Evolutionary conservation across 192 early-diverging fungal species (phyloP).

Genomic region (Backusella psychrophila): DNA sequence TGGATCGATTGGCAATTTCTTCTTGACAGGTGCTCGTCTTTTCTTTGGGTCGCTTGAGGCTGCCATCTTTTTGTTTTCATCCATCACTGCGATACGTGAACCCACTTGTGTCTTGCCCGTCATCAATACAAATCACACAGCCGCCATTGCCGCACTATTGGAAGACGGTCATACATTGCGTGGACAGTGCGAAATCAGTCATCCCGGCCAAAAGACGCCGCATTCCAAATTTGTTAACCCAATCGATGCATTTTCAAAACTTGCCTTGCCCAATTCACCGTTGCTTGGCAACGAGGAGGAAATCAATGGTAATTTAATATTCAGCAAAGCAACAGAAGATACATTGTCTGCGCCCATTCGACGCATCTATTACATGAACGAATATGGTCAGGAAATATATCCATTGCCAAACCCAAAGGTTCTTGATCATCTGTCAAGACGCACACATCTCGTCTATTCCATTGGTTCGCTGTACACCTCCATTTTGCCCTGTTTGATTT

Average conservation of each 20-base stretch:
- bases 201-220: constrained; percentile 43
- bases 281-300: neutral
- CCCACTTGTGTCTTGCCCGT: constrained; percentile 68
- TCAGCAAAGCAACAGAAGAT: constrained; percentile 45
- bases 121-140: constrained; percentile 61
- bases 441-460: constrained; percentile 62
- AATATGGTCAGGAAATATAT: constrained; percentile 68
- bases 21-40: constrained; percentile 71
- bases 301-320: constrained; percentile 47
- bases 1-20: constrained; percentile 78
- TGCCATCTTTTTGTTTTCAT: constrained; percentile 72
- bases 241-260: constrained; percentile 39
- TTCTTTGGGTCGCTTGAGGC: constrained; percentile 70
- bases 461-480: constrained; percentile 77
- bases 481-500: constrained; percentile 68
- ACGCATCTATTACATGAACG: constrained; percentile 70
- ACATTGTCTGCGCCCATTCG: constrained; percentile 52
- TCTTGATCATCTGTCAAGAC: constrained; percentile 42
- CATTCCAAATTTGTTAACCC: constrained; percentile 25
- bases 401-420: constrained; percentile 63
- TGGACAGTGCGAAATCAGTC: constrained; percentile 78
- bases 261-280: constrained; percentile 34
- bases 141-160: constrained; percentile 65
- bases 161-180: constrained; percentile 60
- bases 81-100: constrained; percentile 64